These are phyloP conservation scores for Collybia mongolica DNA, from an alignment of 768 basidiomycete species.

Conservation along the genomic window DNA sequence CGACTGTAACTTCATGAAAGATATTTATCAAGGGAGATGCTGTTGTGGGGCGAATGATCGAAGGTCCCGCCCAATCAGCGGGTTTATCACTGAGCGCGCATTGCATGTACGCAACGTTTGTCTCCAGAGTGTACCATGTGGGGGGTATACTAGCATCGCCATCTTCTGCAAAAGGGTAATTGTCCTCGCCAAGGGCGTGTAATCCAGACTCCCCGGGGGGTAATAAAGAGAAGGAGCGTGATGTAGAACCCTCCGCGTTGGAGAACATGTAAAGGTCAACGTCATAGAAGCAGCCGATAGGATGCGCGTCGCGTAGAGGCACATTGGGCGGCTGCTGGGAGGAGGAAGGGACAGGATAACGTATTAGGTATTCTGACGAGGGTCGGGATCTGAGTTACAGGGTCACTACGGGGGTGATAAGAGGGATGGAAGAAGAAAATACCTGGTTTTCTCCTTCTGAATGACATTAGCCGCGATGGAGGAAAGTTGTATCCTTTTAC, in stretches of 20 bases:
- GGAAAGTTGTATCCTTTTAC: constrained; percentile 54
- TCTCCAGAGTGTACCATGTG: constrained; percentile 62
- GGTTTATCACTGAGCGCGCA: constrained; percentile 21
- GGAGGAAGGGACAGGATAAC: constrained; percentile 56
- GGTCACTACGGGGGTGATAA: no score
- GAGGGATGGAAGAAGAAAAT: background rate
- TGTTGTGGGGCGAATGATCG: constrained; percentile 43
- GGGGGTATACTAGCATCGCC: constrained; percentile 24
- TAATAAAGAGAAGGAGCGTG: constrained; percentile 49
- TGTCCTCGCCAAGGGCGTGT: constrained; percentile 48
- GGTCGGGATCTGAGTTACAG: constrained; percentile 34
- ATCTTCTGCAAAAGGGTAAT: constrained; percentile 47
- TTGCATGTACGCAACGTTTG: constrained; percentile 46
- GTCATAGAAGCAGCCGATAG: constrained; percentile 52
- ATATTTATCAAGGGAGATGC: constrained; percentile 58
- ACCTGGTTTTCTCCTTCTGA: constrained; percentile 72
- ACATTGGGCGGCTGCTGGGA: constrained; percentile 62
- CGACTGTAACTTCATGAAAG: constrained; percentile 50
- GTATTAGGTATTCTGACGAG: constrained; percentile 37
- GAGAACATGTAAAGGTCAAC: constrained; percentile 35
- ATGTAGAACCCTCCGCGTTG: constrained; percentile 19
- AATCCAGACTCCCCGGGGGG: constrained; percentile 41
- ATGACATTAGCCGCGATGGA: constrained; percentile 55
- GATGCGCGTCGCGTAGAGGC: constrained; percentile 56
- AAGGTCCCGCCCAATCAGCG: constrained; percentile 37